phyloP scores from a whole-genome alignment of 805 yeast species.

The Pichia pseudocactophila region DNA sequence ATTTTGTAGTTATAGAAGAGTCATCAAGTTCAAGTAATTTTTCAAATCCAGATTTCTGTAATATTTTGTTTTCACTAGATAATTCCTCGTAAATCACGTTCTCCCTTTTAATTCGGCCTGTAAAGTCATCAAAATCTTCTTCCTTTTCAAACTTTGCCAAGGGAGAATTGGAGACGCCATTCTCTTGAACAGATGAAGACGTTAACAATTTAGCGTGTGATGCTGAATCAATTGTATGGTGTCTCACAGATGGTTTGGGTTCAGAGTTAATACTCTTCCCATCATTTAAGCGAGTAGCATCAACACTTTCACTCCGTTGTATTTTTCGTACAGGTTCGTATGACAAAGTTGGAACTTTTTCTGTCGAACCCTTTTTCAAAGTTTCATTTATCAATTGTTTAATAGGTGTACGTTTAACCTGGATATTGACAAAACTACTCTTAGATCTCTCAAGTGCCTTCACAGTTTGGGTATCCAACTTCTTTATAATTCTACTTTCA shows the following conservation, averaged over 20 bases:
- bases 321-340: slow-evolving; percentile 2
- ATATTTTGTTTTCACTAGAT: slow-evolving; percentile 16
- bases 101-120: slow-evolving; percentile 16
- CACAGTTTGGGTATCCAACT: slow-evolving; percentile 37
- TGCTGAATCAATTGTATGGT: slow-evolving; percentile 8
- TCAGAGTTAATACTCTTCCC: slow-evolving; percentile 2
- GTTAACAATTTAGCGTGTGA: too few relatives aligned
- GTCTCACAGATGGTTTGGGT: slow-evolving; percentile 10
- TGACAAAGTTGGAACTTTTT: slow-evolving; percentile 6
- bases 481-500: slow-evolving; percentile 33
- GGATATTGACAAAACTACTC: not conserved
- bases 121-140: slow-evolving; percentile 14
- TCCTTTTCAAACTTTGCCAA: not conserved
- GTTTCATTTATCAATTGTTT: slow-evolving; percentile 39
- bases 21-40: slow-evolving; percentile 7
- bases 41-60: slow-evolving; percentile 17
- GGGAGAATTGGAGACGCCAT: too few relatives aligned
- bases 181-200: too few relatives aligned
- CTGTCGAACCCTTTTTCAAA: slow-evolving; percentile 25
- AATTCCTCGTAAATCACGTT: slow-evolving; percentile 18
- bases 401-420: slow-evolving; percentile 35
- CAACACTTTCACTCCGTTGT: not conserved
- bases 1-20: slow-evolving; percentile 14
- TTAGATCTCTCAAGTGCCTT: slow-evolving; percentile 56
- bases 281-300: not conserved